A percentile compares a stretch with the other conserved stretches of the same genome.
phyloP scores from a whole-genome alignment of 2,329 filamentous ascomycete genomes.

The Neophaeococcomyces mojaviensis region DNA sequence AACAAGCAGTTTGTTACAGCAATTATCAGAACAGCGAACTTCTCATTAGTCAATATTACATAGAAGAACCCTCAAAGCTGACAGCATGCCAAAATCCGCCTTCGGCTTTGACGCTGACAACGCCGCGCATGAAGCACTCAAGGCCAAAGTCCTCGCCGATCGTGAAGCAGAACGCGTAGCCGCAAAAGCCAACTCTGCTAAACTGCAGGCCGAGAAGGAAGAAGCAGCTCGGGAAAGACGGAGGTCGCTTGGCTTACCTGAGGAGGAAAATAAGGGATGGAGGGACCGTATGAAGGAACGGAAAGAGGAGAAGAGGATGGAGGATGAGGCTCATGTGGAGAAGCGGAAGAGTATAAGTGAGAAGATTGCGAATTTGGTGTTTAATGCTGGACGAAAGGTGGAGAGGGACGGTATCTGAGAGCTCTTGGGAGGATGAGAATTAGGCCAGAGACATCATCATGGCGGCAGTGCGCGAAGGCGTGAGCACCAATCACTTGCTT shows the following conservation, averaged over 20 bases:
- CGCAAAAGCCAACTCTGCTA: too few relatives aligned
- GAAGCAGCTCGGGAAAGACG: background rate
- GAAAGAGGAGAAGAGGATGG: background rate
- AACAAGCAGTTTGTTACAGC: too few relatives aligned
- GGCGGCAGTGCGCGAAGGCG: too few relatives aligned
- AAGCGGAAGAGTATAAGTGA: background rate
- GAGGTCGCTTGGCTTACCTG: background rate
- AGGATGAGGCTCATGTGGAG: too few relatives aligned
- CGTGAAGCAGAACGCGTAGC: background rate
- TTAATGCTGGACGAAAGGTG: background rate
- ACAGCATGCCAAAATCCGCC: background rate
- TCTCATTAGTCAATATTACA: too few relatives aligned
- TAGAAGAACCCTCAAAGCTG: too few relatives aligned
- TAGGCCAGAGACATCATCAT: too few relatives aligned
- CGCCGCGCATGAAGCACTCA: background rate
- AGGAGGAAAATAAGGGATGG: background rate
- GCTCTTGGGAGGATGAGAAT: too few relatives aligned
- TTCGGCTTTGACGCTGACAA: background rate
- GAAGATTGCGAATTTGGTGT: conserved; percentile 2
- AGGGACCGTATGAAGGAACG: background rate
- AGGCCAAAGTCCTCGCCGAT: conserved; percentile 1
- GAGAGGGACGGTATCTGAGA: background rate
- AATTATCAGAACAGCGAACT: too few relatives aligned
- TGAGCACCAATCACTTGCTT: too few relatives aligned
- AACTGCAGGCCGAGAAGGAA: too few relatives aligned